A percentile compares a stretch with the other conserved stretches of the same genome.
Evolutionary conservation across 345 rosid genomes (phyloP).

Genomic region (Theobroma cacao): DNA sequence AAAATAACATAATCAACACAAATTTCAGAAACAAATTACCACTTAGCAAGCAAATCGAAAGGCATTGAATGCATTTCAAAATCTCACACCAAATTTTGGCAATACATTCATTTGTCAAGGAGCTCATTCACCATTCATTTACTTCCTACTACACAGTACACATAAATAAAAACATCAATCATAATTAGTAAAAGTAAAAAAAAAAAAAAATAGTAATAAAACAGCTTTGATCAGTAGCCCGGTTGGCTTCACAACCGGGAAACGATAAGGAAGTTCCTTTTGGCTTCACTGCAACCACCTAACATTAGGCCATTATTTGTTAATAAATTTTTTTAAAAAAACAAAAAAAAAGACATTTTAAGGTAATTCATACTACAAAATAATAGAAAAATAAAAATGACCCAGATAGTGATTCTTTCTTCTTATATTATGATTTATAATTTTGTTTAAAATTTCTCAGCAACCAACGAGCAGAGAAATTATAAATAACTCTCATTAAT

Average conservation of each 20-base stretch:
- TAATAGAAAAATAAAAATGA: neutral
- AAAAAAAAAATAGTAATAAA: neutral
- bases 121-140: neutral
- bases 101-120: neutral
- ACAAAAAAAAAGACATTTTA: neutral
- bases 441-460: neutral
- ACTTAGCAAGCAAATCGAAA: neutral
- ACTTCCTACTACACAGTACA: no score
- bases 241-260: neutral
- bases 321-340: no score
- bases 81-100: neutral
- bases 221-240: neutral
- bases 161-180: neutral
- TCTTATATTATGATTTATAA: neutral
- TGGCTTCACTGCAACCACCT: conserved; percentile 4
- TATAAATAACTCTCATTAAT: neutral
- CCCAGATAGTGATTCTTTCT: neutral
- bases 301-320: neutral
- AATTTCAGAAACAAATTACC: neutral
- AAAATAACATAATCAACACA: no score
- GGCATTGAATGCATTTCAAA: neutral
- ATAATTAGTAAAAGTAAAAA: neutral
- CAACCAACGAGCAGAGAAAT: neutral
- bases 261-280: conserved; percentile 4
- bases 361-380: neutral